Evolutionary conservation across 2,329 filamentous ascomycete species (phyloP).

Genomic region (Colletotrichum sp.): DNA sequence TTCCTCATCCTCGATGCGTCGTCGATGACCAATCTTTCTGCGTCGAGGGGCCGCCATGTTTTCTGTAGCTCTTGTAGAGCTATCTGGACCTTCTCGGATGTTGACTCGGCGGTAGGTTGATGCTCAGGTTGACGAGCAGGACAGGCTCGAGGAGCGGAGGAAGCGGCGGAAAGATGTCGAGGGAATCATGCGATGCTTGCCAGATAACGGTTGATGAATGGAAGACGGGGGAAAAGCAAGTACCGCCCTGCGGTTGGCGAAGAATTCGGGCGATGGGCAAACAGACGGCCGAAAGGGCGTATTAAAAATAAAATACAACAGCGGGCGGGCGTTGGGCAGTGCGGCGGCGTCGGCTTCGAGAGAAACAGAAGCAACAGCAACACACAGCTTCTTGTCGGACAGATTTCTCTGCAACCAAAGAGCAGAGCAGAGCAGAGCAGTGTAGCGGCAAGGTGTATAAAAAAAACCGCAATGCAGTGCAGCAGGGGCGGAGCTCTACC

Average conservation of each 20-base stretch:
- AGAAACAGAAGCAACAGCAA: not conserved
- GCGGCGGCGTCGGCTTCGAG: not conserved
- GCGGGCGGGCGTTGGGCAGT: not conserved
- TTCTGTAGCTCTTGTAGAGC: constrained; percentile 10
- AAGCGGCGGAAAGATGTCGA: constrained; percentile 13
- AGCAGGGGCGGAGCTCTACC: constrained; percentile 2
- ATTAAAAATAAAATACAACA: constrained; percentile 20
- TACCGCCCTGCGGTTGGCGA: constrained; percentile 20
- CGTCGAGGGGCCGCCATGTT: constrained; percentile 59
- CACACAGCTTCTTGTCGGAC: constrained; percentile 13
- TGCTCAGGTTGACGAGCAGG: constrained; percentile 12
- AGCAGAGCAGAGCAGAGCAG: not conserved
- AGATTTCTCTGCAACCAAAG: not conserved
- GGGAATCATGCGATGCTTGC: constrained; percentile 18
- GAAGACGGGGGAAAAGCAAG: constrained; percentile 16
- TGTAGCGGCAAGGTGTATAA: not conserved
- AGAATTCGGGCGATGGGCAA: constrained; percentile 19
- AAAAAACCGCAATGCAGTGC: constrained; percentile 6
- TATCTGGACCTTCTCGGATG: not conserved
- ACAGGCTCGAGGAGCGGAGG: constrained; percentile 18
- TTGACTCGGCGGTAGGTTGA: not conserved
- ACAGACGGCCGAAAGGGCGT: constrained; percentile 9
- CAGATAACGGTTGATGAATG: not conserved
- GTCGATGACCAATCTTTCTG: constrained; percentile 69
- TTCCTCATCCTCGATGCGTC: constrained; percentile 72